Evolutionary conservation across 306 rosid species (phyloP).

Genomic region (Macrotyloma uniflorum): DNA sequence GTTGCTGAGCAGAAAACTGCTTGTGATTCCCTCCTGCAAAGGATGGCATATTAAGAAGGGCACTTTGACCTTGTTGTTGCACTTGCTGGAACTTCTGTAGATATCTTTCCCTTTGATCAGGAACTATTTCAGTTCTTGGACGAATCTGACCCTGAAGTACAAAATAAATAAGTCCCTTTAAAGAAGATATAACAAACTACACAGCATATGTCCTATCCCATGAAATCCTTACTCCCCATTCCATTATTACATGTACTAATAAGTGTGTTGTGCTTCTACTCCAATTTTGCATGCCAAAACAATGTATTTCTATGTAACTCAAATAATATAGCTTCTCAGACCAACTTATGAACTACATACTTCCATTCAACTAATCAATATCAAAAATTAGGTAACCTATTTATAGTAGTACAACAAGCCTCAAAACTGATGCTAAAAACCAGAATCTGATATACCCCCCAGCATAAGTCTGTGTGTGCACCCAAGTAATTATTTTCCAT

Average conservation of each 20-base stretch:
- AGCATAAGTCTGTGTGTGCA: neutral
- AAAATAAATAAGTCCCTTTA: constrained; percentile 34
- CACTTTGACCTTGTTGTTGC: constrained; percentile 76
- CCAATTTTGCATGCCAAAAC: neutral
- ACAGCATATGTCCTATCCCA: constrained; percentile 2
- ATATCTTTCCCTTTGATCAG: constrained; percentile 85
- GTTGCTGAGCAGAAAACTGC: constrained; percentile 75
- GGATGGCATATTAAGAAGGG: constrained; percentile 65
- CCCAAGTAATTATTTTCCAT: neutral
- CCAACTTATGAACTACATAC: neutral
- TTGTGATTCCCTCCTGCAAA: constrained; percentile 69
- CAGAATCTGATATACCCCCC: neutral
- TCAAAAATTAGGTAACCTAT: neutral
- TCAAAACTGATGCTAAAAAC: neutral
- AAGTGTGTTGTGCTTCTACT: neutral
- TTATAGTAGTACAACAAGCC: neutral
- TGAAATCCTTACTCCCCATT: neutral
- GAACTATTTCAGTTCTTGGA: constrained; percentile 83
- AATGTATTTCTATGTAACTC: neutral
- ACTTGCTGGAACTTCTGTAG: constrained; percentile 81
- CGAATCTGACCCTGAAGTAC: constrained; percentile 62
- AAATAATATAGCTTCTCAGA: neutral
- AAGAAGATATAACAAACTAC: constrained; percentile 16
- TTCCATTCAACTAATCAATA: neutral
- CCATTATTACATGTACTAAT: neutral